Evolutionary conservation across 2,329 filamentous ascomycete species (phyloP), one percentile per base, ranked within the genome.

Genomic region (Fusarium nisikadoi): DNA sequence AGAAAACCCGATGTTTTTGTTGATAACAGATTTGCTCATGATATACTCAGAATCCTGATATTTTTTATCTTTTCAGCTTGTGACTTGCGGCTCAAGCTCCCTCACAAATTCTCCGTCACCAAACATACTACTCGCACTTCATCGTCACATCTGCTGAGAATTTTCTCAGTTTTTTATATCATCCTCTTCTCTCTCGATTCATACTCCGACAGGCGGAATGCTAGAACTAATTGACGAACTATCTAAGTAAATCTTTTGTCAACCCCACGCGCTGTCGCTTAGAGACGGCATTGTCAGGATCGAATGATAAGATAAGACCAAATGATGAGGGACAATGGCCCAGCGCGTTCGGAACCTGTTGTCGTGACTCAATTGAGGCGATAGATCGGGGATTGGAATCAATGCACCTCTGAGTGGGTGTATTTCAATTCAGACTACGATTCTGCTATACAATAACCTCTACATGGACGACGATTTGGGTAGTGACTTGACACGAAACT

Each of bases 21-120:
- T 13, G 0, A 20, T 16, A 52, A 8, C 3, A 11, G 5, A 8
- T 11, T 20, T 8, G 2, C 9, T 13, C 8, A 25, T 13, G 8
- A 20, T 5, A 10, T 13, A 14, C 0, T 50, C 14, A 19, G 4
- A 3, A 17, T 8, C 7, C 0, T 5, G 1, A 7, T 19, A 2
- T 14, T 35, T 50, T 19, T 5, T 50, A 1, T 35, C 10, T 8
- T 8, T 8, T 45, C 41, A 43, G 23, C 17, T 17, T 27, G 5
- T 8, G 42, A 45, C 17, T 13, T 19, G 1, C 7, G 7, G 2
- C 7, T 45, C 23, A 17, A 8, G 3, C 16, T 25, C 11, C 6
- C 7, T 19, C n/a, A n/a, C n/a, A n/a, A n/a, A n/a, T n/a, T n/a
- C n/a, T n/a, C n/a, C n/a, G n/a, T n/a, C n/a, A n/a, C n/a, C n/a